Evolutionary conservation across 352 stramenopile species (phyloP).

Genomic region (Hyphochytrium catenoides): DNA sequence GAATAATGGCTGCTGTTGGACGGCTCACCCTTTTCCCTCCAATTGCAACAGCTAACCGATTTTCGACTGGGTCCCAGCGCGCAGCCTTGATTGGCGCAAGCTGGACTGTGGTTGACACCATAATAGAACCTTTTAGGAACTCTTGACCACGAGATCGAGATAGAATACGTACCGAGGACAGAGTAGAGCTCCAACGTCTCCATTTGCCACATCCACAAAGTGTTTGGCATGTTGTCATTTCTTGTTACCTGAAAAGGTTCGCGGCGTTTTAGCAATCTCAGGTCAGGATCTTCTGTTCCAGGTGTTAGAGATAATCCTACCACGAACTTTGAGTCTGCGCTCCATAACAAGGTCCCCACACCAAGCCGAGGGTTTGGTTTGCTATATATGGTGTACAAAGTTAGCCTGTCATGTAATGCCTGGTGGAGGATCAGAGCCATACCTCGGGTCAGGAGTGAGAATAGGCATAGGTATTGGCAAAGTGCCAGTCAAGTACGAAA

Average conservation of each 20-base stretch:
- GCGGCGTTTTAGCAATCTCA: slow-evolving; percentile 19
- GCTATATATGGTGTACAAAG: slow-evolving; percentile 33
- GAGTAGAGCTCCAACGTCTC: slow-evolving; percentile 36
- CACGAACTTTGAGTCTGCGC: no score
- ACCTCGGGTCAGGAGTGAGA: no score
- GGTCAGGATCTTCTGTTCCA: not conserved
- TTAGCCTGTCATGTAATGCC: slow-evolving; percentile 19
- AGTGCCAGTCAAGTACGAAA: no score
- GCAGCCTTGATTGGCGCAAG: slow-evolving; percentile 27
- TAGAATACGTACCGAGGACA: slow-evolving; percentile 5
- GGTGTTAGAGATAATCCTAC: not conserved
- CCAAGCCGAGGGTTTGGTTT: not conserved
- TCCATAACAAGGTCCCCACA: no score
- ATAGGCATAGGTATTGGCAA: no score
- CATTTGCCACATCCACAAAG: slow-evolving; percentile 54
- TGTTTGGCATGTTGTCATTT: slow-evolving; percentile 52
- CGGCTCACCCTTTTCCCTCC: slow-evolving; percentile 18
- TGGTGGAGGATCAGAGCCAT: no score
- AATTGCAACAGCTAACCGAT: slow-evolving; percentile 26
- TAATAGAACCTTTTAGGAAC: slow-evolving; percentile 2
- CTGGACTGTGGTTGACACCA: no score
- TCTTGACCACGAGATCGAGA: not conserved
- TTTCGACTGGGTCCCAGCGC: slow-evolving; percentile 25
- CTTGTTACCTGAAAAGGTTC: slow-evolving; percentile 42
- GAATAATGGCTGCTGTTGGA: no score